Evolutionary conservation across 2,329 filamentous ascomycete species (phyloP).

Genomic region (Penicillium sp.): DNA sequence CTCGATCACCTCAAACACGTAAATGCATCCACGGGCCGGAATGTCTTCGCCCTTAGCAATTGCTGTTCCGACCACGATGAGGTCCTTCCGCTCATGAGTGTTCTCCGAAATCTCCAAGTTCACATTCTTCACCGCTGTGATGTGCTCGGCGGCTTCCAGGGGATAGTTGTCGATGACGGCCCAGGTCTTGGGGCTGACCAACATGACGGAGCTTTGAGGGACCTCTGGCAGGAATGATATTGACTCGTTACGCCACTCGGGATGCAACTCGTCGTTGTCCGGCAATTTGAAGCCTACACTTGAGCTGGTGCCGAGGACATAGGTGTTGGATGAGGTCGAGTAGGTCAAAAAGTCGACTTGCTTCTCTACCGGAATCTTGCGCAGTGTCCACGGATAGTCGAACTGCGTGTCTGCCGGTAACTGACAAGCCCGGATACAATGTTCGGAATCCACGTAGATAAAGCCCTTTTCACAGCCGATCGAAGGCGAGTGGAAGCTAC

Average conservation of each 20-base stretch:
- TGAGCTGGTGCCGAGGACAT: slow-evolving; percentile 67
- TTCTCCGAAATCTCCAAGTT: slow-evolving; percentile 86
- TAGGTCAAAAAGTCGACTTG: slow-evolving; percentile 71
- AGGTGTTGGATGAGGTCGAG: slow-evolving; percentile 67
- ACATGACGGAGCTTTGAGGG: slow-evolving; percentile 67
- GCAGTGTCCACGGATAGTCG: slow-evolving; percentile 70
- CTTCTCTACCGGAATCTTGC: slow-evolving; percentile 63
- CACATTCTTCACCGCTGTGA: slow-evolving; percentile 77
- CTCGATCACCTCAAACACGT: slow-evolving; percentile 84
- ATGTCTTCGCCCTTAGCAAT: slow-evolving; percentile 86
- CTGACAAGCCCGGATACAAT: slow-evolving; percentile 68
- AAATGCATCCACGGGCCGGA: slow-evolving; percentile 74
- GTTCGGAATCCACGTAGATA: slow-evolving; percentile 67
- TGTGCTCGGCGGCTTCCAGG: slow-evolving; percentile 67
- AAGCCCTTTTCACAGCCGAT: slow-evolving; percentile 75
- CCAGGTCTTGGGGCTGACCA: slow-evolving; percentile 74
- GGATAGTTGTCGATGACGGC: slow-evolving; percentile 68
- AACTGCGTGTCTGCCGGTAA: slow-evolving; percentile 64
- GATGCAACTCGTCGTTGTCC: slow-evolving; percentile 77
- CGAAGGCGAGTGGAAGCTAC: slow-evolving; percentile 61
- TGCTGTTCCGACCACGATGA: slow-evolving; percentile 80
- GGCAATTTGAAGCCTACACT: slow-evolving; percentile 72
- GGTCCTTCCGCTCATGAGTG: slow-evolving; percentile 75
- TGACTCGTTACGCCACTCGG: slow-evolving; percentile 70
- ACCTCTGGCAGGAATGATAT: slow-evolving; percentile 60